A percentile compares a stretch with the other conserved stretches of the same genome.
Conservation (phyloP, 306 rosid genomes). For the Parietaria judaica region DNA sequence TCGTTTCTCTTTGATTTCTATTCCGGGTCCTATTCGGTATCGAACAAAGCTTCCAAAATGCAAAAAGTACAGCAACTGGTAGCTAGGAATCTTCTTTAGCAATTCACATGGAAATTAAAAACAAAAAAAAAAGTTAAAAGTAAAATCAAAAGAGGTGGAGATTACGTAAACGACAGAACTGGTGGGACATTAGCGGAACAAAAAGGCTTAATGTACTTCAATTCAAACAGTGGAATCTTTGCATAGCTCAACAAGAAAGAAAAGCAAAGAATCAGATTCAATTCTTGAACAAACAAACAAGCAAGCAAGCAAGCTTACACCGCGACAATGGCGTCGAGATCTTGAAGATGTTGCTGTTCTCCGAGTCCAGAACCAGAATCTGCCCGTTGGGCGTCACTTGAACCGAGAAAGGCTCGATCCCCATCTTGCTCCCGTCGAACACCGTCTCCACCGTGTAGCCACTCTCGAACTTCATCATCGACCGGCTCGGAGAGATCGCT, state of each 20-base stretch:
- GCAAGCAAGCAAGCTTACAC: constrained; percentile 41
- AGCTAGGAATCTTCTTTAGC: constrained; percentile 3
- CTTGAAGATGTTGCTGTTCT: constrained; percentile 80
- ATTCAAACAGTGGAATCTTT: constrained; percentile 47
- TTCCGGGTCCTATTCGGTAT: neutral
- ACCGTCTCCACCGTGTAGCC: constrained; percentile 86
- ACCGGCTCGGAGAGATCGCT: constrained; percentile 57
- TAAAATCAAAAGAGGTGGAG: constrained; percentile 23
- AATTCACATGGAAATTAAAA: neutral
- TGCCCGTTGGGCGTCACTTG: constrained; percentile 66
- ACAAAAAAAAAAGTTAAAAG: constrained; percentile 9
- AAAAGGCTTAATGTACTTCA: constrained; percentile 23
- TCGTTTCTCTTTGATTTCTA: too few relatives aligned
- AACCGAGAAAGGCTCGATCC: constrained; percentile 86
- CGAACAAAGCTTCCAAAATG: constrained; percentile 16
- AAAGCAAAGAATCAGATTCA: constrained; percentile 34
- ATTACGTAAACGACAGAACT: constrained; percentile 23
- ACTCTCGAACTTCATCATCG: constrained; percentile 92
- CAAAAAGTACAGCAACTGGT: constrained; percentile 4
- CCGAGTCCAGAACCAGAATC: constrained; percentile 79
- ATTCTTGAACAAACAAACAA: constrained; percentile 13
- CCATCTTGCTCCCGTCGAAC: constrained; percentile 84
- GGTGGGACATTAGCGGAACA: constrained; percentile 19
- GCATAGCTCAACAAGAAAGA: constrained; percentile 35
- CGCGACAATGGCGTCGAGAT: constrained; percentile 60